Conservation (phyloP, 192 early-diverging fungal genomes). For the Dispira simplex region DNA sequence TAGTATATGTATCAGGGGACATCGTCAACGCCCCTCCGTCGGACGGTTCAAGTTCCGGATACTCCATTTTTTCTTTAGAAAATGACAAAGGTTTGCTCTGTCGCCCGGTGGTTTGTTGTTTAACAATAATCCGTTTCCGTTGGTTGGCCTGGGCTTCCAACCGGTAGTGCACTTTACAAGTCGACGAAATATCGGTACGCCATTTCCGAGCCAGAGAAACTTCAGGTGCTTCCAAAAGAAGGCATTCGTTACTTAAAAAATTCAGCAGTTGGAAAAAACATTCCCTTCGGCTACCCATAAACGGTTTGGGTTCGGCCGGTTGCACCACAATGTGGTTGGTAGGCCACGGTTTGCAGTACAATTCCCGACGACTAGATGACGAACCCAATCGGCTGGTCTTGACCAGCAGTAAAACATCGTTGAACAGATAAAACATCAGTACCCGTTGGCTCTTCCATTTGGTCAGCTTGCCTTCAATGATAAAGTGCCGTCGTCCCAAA, state of each 20-base stretch:
- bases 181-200: constrained; percentile 6
- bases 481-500: constrained; percentile 8
- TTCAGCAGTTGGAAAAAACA: constrained; percentile 6
- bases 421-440: constrained; percentile 8
- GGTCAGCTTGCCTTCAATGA: background rate
- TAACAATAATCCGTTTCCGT: too few relatives aligned
- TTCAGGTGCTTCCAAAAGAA: constrained; percentile 4
- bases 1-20: too few relatives aligned
- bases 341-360: constrained; percentile 7
- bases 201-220: constrained; percentile 9
- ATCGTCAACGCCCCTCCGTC: too few relatives aligned
- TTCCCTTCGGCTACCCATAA: background rate
- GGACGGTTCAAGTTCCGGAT: too few relatives aligned
- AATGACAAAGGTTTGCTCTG: too few relatives aligned
- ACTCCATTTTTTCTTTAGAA: too few relatives aligned
- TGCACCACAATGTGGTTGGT: constrained; percentile 10
- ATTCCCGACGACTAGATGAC: background rate
- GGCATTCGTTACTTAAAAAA: background rate
- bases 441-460: constrained; percentile 2
- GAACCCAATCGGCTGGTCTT: background rate
- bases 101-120: too few relatives aligned
- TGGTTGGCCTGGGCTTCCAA: constrained; percentile 10
- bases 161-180: constrained; percentile 10
- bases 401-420: constrained; percentile 4
- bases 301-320: constrained; percentile 8